A percentile compares a stretch with the other conserved stretches of the same genome.
Conservation (phyloP, 108 stramenopile genomes). For the Pelagomonas calceolata region DNA sequence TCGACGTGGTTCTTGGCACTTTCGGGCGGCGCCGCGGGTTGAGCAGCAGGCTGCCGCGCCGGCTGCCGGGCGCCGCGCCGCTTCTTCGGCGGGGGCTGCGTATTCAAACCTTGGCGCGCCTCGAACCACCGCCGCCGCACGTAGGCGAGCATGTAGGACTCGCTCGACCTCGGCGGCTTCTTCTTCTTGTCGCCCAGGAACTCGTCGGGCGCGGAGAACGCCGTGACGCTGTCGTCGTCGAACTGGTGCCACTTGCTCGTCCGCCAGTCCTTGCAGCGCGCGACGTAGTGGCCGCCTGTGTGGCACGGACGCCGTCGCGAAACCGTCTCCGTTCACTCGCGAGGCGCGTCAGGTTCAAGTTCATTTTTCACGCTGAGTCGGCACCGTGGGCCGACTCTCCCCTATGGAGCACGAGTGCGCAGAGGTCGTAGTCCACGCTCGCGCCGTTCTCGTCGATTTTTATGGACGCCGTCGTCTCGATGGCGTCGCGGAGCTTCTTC, state of each 20-base stretch:
- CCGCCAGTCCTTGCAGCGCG: background rate
- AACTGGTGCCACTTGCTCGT: background rate
- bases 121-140: background rate
- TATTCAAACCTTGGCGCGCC: no score
- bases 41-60: no score
- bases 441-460: background rate
- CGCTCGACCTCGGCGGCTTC: background rate
- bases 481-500: slow-evolving; percentile 22
- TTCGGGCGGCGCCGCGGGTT: no score
- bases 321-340: no score
- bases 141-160: background rate
- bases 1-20: no score
- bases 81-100: background rate
- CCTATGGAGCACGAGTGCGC: background rate
- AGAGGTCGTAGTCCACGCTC: background rate
- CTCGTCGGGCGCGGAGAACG: background rate
- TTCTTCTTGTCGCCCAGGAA: no score
- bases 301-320: no score
- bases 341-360: no score
- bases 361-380: no score
- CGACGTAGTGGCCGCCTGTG: slow-evolving; percentile 3
- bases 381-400: background rate
- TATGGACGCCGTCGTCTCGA: background rate
- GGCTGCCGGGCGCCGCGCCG: no score
- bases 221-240: background rate